Percentiles rank a stretch among this genome's conserved stretches.
Evolutionary conservation across 2,329 filamentous ascomycete species (phyloP).

Genomic region (Epichloe aotearoae): DNA sequence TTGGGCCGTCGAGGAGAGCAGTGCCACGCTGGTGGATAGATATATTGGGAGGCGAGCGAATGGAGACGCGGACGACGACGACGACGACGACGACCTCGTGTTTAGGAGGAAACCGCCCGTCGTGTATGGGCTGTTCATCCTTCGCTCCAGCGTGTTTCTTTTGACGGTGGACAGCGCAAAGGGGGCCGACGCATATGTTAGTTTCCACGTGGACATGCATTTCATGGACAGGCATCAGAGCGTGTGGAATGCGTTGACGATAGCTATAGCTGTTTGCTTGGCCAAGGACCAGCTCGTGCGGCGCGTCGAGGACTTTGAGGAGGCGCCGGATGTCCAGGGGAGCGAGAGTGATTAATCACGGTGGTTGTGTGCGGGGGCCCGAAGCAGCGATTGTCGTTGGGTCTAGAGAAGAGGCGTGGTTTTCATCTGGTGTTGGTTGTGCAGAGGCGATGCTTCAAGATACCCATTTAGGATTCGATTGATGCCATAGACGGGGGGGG

Average conservation of each 20-base stretch:
- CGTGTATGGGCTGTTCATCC: slow-evolving; percentile 30
- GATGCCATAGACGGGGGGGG: no score
- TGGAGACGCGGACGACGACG: slow-evolving; percentile 1
- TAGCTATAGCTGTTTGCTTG: slow-evolving; percentile 26
- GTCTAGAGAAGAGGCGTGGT: background rate
- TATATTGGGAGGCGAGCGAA: background rate
- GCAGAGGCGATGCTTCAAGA: no score
- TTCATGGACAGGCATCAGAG: slow-evolving; percentile 26
- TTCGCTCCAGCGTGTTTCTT: slow-evolving; percentile 25
- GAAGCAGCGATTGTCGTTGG: background rate
- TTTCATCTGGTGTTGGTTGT: background rate
- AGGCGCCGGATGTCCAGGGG: slow-evolving; percentile 13
- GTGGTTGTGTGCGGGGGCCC: background rate
- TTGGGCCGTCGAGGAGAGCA: slow-evolving; percentile 14
- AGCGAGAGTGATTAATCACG: slow-evolving; percentile 27
- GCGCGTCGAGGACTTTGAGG: slow-evolving; percentile 23
- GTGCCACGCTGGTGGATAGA: slow-evolving; percentile 5
- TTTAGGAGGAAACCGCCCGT: slow-evolving; percentile 24
- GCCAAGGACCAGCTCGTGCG: slow-evolving; percentile 26
- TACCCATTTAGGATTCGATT: no score
- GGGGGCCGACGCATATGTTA: slow-evolving; percentile 22
- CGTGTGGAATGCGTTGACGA: slow-evolving; percentile 31
- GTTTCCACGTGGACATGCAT: slow-evolving; percentile 28
- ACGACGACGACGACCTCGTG: slow-evolving; percentile 1
- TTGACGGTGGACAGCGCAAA: slow-evolving; percentile 27